phyloP scores from a whole-genome alignment of 805 yeast genomes.

The Torulaspora gathmanii region DNA sequence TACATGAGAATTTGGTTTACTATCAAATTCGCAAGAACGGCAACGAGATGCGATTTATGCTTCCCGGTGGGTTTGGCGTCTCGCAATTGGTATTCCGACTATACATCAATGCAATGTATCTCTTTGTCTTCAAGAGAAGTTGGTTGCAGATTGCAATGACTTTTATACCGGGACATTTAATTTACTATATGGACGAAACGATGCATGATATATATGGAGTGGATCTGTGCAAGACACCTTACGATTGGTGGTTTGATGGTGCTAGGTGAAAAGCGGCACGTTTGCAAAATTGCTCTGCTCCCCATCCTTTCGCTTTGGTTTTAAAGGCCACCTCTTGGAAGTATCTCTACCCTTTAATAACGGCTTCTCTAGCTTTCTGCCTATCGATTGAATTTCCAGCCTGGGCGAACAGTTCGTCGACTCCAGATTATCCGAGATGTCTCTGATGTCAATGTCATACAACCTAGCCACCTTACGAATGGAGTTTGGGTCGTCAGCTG shows the following conservation, averaged over 20 bases:
- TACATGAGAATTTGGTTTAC: constrained; percentile 30
- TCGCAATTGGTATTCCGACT: constrained; percentile 22
- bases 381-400: constrained; percentile 23
- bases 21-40: constrained; percentile 24
- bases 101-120: constrained; percentile 23
- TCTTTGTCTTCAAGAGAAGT: constrained; percentile 17
- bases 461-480: constrained; percentile 17
- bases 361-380: constrained; percentile 23
- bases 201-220: constrained; percentile 26
- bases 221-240: constrained; percentile 29
- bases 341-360: constrained; percentile 19
- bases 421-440: constrained; percentile 18
- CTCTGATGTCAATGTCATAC: constrained; percentile 24
- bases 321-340: constrained; percentile 26
- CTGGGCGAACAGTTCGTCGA: constrained; percentile 5
- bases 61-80: constrained; percentile 25
- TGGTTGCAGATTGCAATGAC: constrained; percentile 25
- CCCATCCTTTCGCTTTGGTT: constrained; percentile 11
- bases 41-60: constrained; percentile 17
- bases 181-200: constrained; percentile 29
- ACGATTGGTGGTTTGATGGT: constrained; percentile 22
- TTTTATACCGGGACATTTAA: constrained; percentile 30
- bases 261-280: constrained; percentile 20
- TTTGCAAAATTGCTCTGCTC: constrained; percentile 10
- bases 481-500: constrained; percentile 2